Base-by-base conservation (phyloP, 2,329 filamentous ascomycete genomes). In the Leptographium wingfieldii region DNA sequence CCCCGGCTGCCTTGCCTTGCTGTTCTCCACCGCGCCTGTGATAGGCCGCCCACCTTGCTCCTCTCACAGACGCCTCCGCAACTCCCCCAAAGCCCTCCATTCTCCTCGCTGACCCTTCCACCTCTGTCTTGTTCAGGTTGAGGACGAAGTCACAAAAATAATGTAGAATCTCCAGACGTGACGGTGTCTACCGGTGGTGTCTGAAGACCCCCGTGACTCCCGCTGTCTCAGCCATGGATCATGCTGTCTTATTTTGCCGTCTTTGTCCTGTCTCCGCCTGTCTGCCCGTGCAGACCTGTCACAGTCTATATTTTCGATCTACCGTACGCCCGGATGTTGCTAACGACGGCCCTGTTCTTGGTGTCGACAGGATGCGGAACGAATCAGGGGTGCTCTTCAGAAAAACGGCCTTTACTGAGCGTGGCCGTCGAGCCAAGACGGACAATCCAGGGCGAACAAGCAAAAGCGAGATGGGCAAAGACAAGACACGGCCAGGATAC, bases 81-180 rank as follows among this genome's bases (percentile, higher is more conserved):
- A 3, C 25, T 3, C 5, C 55, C 55, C 35, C 35, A 22, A 14
- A 43, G 40, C 40, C 40, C 19, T 22, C 12, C 53, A 25, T 3
- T 43, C 52, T 29, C 48, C 66, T 75, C 71, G 77, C 82, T 73
- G 78, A 85, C 69, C 78, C 76, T 71, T 74, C 73, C 40, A 22
- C 19, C 29, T 54, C n/a, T 29, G 73, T 72, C 68, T 62, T 64
- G 64, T 59, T 66, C 83, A 92, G 88, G 87, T 90, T 76, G 88
- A 92, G 79, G 88, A 92, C 77, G 88, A 92, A 76, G 84, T 92
- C 73, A 91, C 88, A 69, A 92, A 89, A 77, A 89, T 95, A 76
- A 91, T 92, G 87, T 92, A 55, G 35, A 38, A 11, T 1, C n/a
- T 33, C 51, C 12, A n/a, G n/a, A 19, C 9, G 25, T 19, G 2